These are phyloP conservation scores for Yamadazyma jaroonii DNA, from an alignment of 1,139 yeast genomes.

Conservation along the genomic window DNA sequence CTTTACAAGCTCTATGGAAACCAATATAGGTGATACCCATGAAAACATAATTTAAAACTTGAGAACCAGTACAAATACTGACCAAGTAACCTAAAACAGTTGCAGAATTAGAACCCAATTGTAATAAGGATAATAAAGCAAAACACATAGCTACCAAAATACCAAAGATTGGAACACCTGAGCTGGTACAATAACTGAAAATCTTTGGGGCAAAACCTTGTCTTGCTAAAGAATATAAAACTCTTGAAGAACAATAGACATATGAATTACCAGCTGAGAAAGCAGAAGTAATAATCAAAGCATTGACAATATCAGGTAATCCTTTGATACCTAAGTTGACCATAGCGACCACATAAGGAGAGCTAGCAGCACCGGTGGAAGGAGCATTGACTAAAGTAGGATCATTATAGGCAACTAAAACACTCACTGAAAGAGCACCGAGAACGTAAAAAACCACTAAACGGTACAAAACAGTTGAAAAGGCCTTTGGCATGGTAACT, in stretches of 20 bases:
- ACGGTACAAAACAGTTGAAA: slow-evolving; percentile 69
- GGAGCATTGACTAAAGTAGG: slow-evolving; percentile 26
- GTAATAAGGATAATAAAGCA: slow-evolving; percentile 61
- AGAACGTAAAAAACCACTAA: slow-evolving; percentile 63
- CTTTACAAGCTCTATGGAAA: slow-evolving; percentile 59
- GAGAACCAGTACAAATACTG: slow-evolving; percentile 73
- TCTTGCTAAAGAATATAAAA: slow-evolving; percentile 33
- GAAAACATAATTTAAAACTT: slow-evolving; percentile 65
- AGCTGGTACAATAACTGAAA: slow-evolving; percentile 28
- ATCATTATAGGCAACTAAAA: slow-evolving; percentile 40
- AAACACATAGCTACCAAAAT: slow-evolving; percentile 59
- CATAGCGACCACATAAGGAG: slow-evolving; percentile 45
- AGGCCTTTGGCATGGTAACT: slow-evolving; percentile 35
- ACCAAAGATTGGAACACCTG: slow-evolving; percentile 34
- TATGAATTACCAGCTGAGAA: slow-evolving; percentile 43
- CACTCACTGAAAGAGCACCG: slow-evolving; percentile 37
- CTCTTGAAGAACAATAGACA: slow-evolving; percentile 38
- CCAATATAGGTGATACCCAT: slow-evolving; percentile 57
- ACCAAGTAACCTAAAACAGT: slow-evolving; percentile 71
- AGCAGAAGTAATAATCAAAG: slow-evolving; percentile 23
- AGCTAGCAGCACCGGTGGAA: slow-evolving; percentile 29
- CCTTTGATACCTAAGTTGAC: slow-evolving; percentile 32
- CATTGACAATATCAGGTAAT: slow-evolving; percentile 38
- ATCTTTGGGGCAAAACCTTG: slow-evolving; percentile 38
- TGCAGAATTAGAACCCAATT: slow-evolving; percentile 48